A percentile compares a stretch with the other conserved stretches of the same genome.
phyloP scores from a whole-genome alignment of 2,329 filamentous ascomycete species.

The Sporothrix schenckii region DNA sequence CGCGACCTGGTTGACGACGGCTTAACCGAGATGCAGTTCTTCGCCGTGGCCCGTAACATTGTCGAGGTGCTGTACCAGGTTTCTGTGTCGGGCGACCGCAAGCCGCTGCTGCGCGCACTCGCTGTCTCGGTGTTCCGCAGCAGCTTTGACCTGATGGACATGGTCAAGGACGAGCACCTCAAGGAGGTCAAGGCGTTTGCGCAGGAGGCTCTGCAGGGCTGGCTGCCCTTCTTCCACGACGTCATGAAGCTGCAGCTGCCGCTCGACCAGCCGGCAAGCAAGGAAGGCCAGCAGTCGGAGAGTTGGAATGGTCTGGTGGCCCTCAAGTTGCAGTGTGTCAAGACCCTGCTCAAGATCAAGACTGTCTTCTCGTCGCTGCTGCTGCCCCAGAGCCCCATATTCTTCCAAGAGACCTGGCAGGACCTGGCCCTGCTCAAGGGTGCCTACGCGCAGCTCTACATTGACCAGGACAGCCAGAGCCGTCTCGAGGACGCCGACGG shows the following conservation, averaged over 20 bases:
- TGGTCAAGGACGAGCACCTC: slow-evolving; percentile 92
- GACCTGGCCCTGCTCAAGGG: slow-evolving; percentile 75
- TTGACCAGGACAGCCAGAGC: slow-evolving; percentile 81
- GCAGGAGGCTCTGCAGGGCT: slow-evolving; percentile 77
- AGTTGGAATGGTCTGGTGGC: slow-evolving; percentile 80
- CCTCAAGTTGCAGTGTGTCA: slow-evolving; percentile 91
- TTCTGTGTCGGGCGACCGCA: slow-evolving; percentile 73
- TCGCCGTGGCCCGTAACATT: slow-evolving; percentile 81
- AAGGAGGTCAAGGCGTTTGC: slow-evolving; percentile 85
- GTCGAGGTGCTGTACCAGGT: slow-evolving; percentile 82
- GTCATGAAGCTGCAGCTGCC: slow-evolving; percentile 77
- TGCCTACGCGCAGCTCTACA: slow-evolving; percentile 80
- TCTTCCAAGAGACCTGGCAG: slow-evolving; percentile 88
- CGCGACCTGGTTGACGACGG: slow-evolving; percentile 90
- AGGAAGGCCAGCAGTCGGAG: slow-evolving; percentile 59
- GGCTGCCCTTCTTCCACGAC: slow-evolving; percentile 87
- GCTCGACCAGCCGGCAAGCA: slow-evolving; percentile 57
- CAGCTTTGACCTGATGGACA: slow-evolving; percentile 94
- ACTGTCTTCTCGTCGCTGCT: slow-evolving; percentile 80
- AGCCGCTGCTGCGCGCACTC: slow-evolving; percentile 75
- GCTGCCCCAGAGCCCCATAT: slow-evolving; percentile 75
- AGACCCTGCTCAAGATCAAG: slow-evolving; percentile 88
- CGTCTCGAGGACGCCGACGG: slow-evolving; percentile 86
- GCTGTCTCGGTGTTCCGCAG: slow-evolving; percentile 87
- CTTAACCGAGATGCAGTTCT: slow-evolving; percentile 93